These are phyloP conservation scores for Syncephalastrum contaminatum DNA, from an alignment of 371 early-diverging fungal genomes.

Conservation along the genomic window DNA sequence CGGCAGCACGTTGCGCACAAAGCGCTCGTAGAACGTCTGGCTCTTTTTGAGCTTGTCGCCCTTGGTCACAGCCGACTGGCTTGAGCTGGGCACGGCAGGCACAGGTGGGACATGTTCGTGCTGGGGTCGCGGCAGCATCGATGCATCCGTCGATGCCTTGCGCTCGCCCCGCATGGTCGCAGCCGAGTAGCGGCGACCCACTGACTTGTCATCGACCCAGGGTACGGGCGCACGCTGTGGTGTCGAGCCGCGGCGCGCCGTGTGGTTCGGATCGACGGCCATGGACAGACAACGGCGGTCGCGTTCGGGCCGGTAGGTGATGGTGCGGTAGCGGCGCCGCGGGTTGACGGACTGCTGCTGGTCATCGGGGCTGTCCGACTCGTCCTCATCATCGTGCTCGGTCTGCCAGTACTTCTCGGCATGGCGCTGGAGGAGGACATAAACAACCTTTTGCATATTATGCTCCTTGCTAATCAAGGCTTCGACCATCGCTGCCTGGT, in stretches of 20 bases:
- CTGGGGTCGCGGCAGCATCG: background rate
- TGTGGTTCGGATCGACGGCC: constrained; percentile 20
- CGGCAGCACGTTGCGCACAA: constrained; percentile 27
- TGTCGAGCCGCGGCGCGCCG: background rate
- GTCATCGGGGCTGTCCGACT: constrained; percentile 22
- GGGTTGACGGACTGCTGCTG: constrained; percentile 11
- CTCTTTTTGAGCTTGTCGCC: constrained; percentile 34
- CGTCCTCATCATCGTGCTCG: constrained; percentile 40
- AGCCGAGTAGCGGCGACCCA: constrained; percentile 14
- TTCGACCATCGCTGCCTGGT: constrained; percentile 32
- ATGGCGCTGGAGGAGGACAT: constrained; percentile 47
- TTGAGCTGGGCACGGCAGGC: no score
- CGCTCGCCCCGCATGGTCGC: constrained; percentile 12
- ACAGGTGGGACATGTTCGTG: no score
- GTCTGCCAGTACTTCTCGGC: constrained; percentile 49
- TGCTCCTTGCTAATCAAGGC: constrained; percentile 48
- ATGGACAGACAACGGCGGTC: constrained; percentile 39
- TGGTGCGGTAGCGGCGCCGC: constrained; percentile 32
- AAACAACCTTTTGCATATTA: constrained; percentile 56
- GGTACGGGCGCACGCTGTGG: constrained; percentile 5
- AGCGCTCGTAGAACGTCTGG: constrained; percentile 39
- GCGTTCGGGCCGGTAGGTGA: constrained; percentile 28
- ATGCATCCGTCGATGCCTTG: background rate
- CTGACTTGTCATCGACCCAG: constrained; percentile 20
- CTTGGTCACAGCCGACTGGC: constrained; percentile 15